phyloP scores from a whole-genome alignment of 495 filamentous ascomycete genomes.

The Trypethelium eluteriae region DNA sequence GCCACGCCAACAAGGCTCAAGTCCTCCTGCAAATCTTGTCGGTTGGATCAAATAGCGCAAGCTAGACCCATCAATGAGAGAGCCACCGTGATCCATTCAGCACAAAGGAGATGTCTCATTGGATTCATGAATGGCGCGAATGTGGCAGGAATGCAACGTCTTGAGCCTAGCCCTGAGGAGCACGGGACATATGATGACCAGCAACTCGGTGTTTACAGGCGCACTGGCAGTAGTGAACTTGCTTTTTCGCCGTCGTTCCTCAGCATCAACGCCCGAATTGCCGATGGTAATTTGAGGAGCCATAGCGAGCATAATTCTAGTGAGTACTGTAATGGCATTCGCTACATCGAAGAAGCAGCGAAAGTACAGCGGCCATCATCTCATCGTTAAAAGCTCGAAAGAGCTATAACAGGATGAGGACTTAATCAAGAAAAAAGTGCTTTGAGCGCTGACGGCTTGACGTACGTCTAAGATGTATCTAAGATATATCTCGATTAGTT shows the following conservation, averaged over 20 bases:
- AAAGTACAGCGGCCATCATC: background rate
- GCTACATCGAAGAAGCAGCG: background rate
- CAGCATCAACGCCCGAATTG: conserved; percentile 62
- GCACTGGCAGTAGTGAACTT: conserved; percentile 66
- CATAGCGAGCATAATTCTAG: conserved; percentile 79
- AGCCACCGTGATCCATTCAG: conserved; percentile 84
- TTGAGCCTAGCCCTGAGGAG: conserved; percentile 89
- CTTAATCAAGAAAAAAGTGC: too few species aligned
- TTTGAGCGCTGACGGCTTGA: too few species aligned
- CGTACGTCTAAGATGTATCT: too few species aligned
- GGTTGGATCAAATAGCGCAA: conserved; percentile 37
- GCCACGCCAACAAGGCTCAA: conserved; percentile 38
- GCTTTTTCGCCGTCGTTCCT: conserved; percentile 58
- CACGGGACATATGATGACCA: conserved; percentile 95
- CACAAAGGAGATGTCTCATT: conserved; percentile 68
- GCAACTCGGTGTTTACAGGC: conserved; percentile 72
- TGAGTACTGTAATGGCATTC: too few species aligned
- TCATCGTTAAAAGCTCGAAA: too few species aligned
- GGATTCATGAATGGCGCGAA: conserved; percentile 61
- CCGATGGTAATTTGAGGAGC: conserved; percentile 68
- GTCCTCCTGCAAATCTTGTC: conserved; percentile 35
- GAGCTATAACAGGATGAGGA: too few species aligned
- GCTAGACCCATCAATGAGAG: conserved; percentile 67
- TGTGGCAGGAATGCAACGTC: conserved; percentile 61
- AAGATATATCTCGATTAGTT: too few species aligned